A percentile compares a stretch with the other conserved stretches of the same genome.
Evolutionary conservation across 2,329 filamentous ascomycete genomes (phyloP).

Genomic region (Aspergillus persii): DNA sequence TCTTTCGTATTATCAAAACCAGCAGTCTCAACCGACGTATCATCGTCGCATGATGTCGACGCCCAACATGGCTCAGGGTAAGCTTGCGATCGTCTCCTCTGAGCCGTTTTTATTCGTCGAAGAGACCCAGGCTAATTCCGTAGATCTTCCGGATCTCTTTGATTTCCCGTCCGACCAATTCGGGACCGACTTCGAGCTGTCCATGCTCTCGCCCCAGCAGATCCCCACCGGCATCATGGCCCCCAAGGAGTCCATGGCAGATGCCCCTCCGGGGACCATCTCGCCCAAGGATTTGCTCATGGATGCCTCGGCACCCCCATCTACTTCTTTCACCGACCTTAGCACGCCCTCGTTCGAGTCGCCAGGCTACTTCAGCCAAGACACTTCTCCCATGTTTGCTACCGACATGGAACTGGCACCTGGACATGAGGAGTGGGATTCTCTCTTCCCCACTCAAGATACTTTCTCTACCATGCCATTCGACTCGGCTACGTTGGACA

Average conservation of each 20-base stretch:
- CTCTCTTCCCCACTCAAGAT: slow-evolving; percentile 51
- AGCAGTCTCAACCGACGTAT: slow-evolving; percentile 22
- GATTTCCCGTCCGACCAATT: slow-evolving; percentile 28
- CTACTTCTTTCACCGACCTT: slow-evolving; percentile 75
- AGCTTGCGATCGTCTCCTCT: slow-evolving; percentile 14
- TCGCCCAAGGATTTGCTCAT: slow-evolving; percentile 80
- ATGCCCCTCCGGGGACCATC: slow-evolving; percentile 59
- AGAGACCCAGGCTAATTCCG: slow-evolving; percentile 13
- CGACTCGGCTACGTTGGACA: slow-evolving; percentile 34
- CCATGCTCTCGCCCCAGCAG: slow-evolving; percentile 27
- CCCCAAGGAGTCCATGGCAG: slow-evolving; percentile 43
- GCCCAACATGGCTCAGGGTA: slow-evolving; percentile 39
- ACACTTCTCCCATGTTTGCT: slow-evolving; percentile 75
- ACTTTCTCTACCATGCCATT: slow-evolving; percentile 21
- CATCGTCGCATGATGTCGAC: slow-evolving; percentile 41
- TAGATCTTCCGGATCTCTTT: slow-evolving; percentile 30
- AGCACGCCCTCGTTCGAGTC: slow-evolving; percentile 82
- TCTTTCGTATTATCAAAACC: slow-evolving; percentile 27
- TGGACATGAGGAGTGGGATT: slow-evolving; percentile 63
- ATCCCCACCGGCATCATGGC: slow-evolving; percentile 39
- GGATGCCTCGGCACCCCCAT: slow-evolving; percentile 76
- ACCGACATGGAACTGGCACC: slow-evolving; percentile 55
- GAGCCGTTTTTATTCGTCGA: slow-evolving; percentile 23
- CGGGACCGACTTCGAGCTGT: slow-evolving; percentile 24
- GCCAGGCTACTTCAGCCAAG: slow-evolving; percentile 66